Conservation (phyloP, 2,329 filamentous ascomycete species). For the Neurospora sp. region DNA sequence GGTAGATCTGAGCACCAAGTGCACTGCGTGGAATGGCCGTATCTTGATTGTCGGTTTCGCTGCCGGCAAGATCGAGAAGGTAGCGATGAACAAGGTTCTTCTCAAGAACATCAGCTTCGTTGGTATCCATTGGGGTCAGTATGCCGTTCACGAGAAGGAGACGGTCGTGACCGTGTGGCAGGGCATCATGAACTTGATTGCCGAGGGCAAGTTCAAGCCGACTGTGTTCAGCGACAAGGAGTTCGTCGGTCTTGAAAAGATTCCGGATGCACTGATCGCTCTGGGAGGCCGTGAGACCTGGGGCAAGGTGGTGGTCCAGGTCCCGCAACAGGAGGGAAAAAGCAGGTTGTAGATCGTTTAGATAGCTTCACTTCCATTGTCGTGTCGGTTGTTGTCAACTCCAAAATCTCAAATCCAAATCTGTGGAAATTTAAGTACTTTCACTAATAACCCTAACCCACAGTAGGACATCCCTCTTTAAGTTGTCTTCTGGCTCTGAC, state of each 20-base stretch:
- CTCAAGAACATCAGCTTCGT: slow-evolving; percentile 90
- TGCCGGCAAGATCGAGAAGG: slow-evolving; percentile 76
- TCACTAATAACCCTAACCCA: neutral
- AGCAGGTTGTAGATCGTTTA: slow-evolving; percentile 37
- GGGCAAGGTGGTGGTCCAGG: slow-evolving; percentile 90
- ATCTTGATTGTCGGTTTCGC: slow-evolving; percentile 86
- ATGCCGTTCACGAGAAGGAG: slow-evolving; percentile 61
- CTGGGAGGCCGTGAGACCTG: slow-evolving; percentile 76
- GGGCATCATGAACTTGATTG: slow-evolving; percentile 69
- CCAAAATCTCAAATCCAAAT: neutral
- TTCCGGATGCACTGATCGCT: slow-evolving; percentile 66
- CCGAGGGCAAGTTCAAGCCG: slow-evolving; percentile 65
- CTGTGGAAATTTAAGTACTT: neutral
- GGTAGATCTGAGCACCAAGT: slow-evolving; percentile 80
- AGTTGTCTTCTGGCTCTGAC: neutral
- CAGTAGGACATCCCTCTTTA: neutral
- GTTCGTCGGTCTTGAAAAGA: slow-evolving; percentile 71
- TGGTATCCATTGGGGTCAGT: slow-evolving; percentile 86
- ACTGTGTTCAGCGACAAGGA: slow-evolving; percentile 75
- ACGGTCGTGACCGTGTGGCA: slow-evolving; percentile 68
- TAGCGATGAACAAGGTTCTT: slow-evolving; percentile 84
- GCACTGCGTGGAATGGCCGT: slow-evolving; percentile 85
- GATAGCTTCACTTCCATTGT: neutral
- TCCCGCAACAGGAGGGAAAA: slow-evolving; percentile 53
- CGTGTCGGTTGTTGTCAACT: neutral